Base-by-base conservation (phyloP, 1,139 yeast genomes). In the Kurtzmaniella quercitrusa region DNA sequence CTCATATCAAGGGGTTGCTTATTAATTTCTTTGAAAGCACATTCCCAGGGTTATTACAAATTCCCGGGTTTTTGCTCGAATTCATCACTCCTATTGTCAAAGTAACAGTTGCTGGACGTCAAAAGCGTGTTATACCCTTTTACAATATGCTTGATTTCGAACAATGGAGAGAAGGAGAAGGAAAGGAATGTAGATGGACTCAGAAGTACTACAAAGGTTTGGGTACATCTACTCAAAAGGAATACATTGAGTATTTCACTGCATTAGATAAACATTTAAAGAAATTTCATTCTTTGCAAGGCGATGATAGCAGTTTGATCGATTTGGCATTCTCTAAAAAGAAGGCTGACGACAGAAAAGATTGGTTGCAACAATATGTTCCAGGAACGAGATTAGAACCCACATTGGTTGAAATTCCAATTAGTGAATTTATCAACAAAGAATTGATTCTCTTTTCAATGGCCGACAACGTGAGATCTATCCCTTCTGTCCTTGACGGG, bases 151-250 rank as follows among this genome's bases (percentile, higher is more conserved):
- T 97, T 2, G 98, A 94, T 59, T 94, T 89, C 60, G 98, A 93
- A 59, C 63, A 74, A 11, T 94, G 98, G 98, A 79, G 97, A 66
- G 94, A 84, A 41, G 77, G 79, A 4, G 95, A 85, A 52, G 95
- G 97, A 37, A 68, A 69, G 33, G 74, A 70, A 10, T 82, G 83
- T 56, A 81, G 91, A 23, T 94, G 97, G 95, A 80, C 85, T 42
- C 95, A 88, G 55, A 94, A 94, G 75, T 94, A 94, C 70, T 93
- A 88, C 70, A 94, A 94, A 75, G 99, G 99, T 79, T 77, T 94
- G 74, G 99, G 98, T 80, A 90, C 98, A 8, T 91, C 98, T 1
- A 76, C 82, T 1, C 77, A 79, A 10, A 72, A 69, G 33, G 99
- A 93, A 66, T 90, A 89, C 48, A 81, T 95, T 53, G 95, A 88